phyloP scores from a whole-genome alignment of 306 rosid genomes.

The Vigna nakashimae region DNA sequence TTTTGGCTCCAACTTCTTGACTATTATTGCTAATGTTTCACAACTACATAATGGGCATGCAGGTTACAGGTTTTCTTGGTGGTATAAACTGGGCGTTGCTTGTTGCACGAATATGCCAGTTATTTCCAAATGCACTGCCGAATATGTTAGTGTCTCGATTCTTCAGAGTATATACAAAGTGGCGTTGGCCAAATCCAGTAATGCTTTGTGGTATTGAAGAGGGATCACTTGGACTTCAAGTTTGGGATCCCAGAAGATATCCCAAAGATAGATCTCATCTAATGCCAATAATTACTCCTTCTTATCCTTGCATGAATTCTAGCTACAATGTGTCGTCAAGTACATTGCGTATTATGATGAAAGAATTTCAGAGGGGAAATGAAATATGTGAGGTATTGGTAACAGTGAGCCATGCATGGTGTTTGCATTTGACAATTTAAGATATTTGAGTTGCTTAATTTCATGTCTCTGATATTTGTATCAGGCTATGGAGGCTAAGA shows the following conservation, averaged over 20 bases:
- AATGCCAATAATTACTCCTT: constrained; percentile 98
- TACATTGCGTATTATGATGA: constrained; percentile 79
- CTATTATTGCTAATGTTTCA: background rate
- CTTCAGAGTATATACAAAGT: constrained; percentile 88
- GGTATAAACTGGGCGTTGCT: constrained; percentile 98
- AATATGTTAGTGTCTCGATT: constrained; percentile 93
- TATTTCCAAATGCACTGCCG: constrained; percentile 95
- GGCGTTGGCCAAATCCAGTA: constrained; percentile 99
- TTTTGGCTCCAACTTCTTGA: background rate
- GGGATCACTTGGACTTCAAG: constrained; percentile 85
- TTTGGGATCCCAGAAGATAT: constrained; percentile 97
- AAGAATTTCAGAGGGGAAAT: constrained; percentile 87
- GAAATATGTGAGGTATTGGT: constrained; percentile 82
- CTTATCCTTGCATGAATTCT: constrained; percentile 96
- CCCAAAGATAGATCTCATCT: constrained; percentile 77
- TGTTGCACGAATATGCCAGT: constrained; percentile 96
- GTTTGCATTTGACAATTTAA: no score
- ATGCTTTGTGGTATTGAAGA: constrained; percentile 86
- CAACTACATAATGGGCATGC: constrained; percentile 26
- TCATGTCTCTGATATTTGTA: constrained; percentile 45
- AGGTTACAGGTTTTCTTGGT: constrained; percentile 98
- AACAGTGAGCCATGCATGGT: no score
- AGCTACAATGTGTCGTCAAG: constrained; percentile 90
- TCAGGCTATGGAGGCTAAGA: constrained; percentile 85
- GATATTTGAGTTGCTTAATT: background rate